These are phyloP conservation scores for Furcasterigmium furcatum DNA, from an alignment of 2,329 filamentous ascomycete genomes.

Conservation along the genomic window DNA sequence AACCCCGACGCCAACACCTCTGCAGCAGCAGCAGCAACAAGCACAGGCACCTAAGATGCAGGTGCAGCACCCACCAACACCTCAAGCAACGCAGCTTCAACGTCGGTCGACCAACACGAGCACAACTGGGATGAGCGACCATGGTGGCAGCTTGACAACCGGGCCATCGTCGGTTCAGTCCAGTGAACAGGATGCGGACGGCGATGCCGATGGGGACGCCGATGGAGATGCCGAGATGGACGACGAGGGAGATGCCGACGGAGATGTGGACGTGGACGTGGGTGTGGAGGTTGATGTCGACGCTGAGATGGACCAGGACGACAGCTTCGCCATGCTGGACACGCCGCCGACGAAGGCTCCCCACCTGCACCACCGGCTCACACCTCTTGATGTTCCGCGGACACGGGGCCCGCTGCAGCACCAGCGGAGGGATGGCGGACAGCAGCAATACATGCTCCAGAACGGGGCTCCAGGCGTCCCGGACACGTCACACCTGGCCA, in stretches of 20 bases:
- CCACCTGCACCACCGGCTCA: conserved; percentile 25
- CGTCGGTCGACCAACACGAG: conserved; percentile 28
- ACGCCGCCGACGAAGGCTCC: conserved; percentile 31
- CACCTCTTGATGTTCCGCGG: conserved; percentile 39
- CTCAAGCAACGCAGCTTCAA: conserved; percentile 13
- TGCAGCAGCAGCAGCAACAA: conserved; percentile 14
- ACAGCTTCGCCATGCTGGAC: conserved; percentile 49
- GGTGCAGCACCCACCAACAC: conserved; percentile 17
- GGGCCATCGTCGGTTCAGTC: conserved; percentile 39
- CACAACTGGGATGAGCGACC: conserved; percentile 29
- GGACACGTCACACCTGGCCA: conserved; percentile 31
- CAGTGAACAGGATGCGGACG: conserved; percentile 38
- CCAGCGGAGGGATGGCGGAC: not conserved
- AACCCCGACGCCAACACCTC: conserved; percentile 8
- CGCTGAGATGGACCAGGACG: conserved; percentile 51
- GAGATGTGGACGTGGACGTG: conserved; percentile 31
- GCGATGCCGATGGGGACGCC: conserved; percentile 35
- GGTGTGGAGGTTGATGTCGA: conserved; percentile 23
- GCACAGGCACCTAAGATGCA: conserved; percentile 14
- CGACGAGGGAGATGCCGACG: conserved; percentile 25
- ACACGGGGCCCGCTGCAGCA: conserved; percentile 32
- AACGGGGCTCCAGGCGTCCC: conserved; percentile 31
- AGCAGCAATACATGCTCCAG: conserved; percentile 29
- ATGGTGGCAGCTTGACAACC: conserved; percentile 23
- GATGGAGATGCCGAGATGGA: conserved; percentile 22